phyloP scores from a whole-genome alignment of 805 yeast genomes.

The Saccharomycopsis schoenii region DNA sequence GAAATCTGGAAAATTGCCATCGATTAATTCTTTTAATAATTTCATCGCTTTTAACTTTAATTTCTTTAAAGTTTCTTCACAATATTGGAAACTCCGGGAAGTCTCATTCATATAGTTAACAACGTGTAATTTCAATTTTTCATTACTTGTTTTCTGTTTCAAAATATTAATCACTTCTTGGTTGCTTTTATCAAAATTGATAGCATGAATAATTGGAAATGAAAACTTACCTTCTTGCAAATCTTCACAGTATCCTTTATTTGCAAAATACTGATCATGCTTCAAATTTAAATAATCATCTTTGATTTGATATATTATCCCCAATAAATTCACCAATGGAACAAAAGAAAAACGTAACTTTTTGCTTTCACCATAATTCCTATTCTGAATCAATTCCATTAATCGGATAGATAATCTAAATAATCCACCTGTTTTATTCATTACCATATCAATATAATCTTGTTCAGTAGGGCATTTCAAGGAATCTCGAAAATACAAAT shows the following conservation, averaged over 20 bases:
- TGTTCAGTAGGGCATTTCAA: constrained; percentile 45
- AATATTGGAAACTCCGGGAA: constrained; percentile 34
- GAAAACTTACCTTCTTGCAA: constrained; percentile 84
- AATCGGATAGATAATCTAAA: constrained; percentile 65
- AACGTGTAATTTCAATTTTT: constrained; percentile 39
- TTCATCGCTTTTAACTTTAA: constrained; percentile 17
- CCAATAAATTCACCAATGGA: constrained; percentile 65
- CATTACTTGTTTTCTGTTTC: constrained; percentile 41
- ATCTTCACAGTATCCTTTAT: constrained; percentile 79
- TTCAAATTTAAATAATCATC: constrained; percentile 75
- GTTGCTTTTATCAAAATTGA: constrained; percentile 29
- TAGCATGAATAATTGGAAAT: constrained; percentile 70
- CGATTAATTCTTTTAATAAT: neutral
- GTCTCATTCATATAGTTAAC: constrained; percentile 34
- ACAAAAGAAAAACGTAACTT: constrained; percentile 27
- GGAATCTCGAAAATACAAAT: constrained; percentile 78
- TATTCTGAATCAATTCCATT: constrained; percentile 31
- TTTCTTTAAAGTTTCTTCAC: constrained; percentile 24
- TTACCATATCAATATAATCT: constrained; percentile 71
- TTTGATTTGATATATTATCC: constrained; percentile 73
- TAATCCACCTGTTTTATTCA: constrained; percentile 83
- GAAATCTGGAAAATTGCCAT: neutral
- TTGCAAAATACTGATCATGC: constrained; percentile 38
- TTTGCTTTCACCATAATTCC: neutral
- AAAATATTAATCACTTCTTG: constrained; percentile 41